These are phyloP conservation scores for Climacium dendroides DNA, from an alignment of 225 moss, liverwort and hornwort species.

Conservation along the genomic window DNA sequence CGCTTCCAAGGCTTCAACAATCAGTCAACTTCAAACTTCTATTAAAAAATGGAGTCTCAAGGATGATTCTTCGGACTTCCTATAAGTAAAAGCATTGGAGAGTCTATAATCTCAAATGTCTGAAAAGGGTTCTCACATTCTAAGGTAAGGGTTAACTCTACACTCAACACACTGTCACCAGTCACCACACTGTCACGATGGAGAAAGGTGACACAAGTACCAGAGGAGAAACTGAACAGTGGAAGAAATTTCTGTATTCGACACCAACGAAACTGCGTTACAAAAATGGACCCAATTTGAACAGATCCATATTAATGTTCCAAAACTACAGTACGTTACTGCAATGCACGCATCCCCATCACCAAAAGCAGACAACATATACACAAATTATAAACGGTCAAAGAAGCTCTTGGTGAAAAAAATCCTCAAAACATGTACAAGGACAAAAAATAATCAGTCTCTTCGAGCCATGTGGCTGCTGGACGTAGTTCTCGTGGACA, in stretches of 20 bases:
- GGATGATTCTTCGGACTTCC: background rate
- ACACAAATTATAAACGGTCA: background rate
- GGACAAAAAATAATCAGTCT: conserved; percentile 7
- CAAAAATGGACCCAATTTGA: background rate
- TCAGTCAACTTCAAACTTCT: background rate
- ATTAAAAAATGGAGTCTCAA: background rate
- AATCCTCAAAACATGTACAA: background rate
- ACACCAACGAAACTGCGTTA: background rate
- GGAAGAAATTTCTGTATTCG: background rate
- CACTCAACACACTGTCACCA: no score
- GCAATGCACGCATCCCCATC: background rate
- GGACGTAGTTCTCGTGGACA: conserved; percentile 6
- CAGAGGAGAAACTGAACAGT: background rate
- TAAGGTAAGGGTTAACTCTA: no score
- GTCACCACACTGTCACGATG: no score
- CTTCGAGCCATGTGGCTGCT: conserved; percentile 19
- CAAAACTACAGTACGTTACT: background rate
- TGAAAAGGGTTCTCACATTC: background rate
- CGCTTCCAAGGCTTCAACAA: no score
- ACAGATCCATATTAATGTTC: background rate
- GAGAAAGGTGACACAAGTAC: background rate
- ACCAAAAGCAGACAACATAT: background rate
- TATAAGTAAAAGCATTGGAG: background rate
- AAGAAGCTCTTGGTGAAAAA: background rate
- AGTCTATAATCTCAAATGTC: background rate